Percentiles rank a stretch among this genome's conserved stretches.
Evolutionary conservation across 306 rosid species (phyloP).

Genomic region (Prunus mume): DNA sequence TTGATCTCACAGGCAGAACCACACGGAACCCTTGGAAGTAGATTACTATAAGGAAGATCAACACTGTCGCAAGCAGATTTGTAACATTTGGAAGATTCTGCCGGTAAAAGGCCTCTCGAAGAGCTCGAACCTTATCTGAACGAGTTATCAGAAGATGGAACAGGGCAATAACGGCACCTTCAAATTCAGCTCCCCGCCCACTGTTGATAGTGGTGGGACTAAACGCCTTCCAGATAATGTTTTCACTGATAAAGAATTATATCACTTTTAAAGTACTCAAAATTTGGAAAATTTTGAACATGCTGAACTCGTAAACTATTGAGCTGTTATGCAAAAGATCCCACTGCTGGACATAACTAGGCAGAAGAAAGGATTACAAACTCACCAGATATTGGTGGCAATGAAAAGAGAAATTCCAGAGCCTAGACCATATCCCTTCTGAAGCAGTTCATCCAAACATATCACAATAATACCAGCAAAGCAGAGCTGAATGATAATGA

Average conservation of each 20-base stretch:
- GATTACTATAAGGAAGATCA: constrained; percentile 77
- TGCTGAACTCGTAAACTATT: no score
- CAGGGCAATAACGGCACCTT: constrained; percentile 89
- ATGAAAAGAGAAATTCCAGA: constrained; percentile 97
- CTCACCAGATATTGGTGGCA: constrained; percentile 93
- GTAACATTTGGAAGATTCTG: constrained; percentile 97
- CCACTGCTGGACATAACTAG: not conserved
- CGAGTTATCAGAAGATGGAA: constrained; percentile 90
- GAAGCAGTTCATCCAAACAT: constrained; percentile 94
- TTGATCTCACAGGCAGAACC: constrained; percentile 92
- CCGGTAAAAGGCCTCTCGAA: constrained; percentile 87
- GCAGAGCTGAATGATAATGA: constrained; percentile 86
- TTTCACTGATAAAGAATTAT: constrained; percentile 58
- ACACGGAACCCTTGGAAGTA: constrained; percentile 98
- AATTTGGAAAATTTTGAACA: not conserved
- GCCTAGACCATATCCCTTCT: constrained; percentile 98
- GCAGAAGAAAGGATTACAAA: not conserved
- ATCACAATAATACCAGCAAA: constrained; percentile 95
- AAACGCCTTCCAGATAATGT: constrained; percentile 90
- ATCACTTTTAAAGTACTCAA: not conserved
- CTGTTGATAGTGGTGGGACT: constrained; percentile 95
- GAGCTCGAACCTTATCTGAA: constrained; percentile 84
- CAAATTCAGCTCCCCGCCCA: constrained; percentile 97
- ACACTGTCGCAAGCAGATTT: constrained; percentile 82
- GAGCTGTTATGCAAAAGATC: not conserved